Evolutionary conservation across 1,139 yeast genomes (phyloP), one percentile per base, ranked within the genome.

Genomic region (Suhomyces chickasaworum): DNA sequence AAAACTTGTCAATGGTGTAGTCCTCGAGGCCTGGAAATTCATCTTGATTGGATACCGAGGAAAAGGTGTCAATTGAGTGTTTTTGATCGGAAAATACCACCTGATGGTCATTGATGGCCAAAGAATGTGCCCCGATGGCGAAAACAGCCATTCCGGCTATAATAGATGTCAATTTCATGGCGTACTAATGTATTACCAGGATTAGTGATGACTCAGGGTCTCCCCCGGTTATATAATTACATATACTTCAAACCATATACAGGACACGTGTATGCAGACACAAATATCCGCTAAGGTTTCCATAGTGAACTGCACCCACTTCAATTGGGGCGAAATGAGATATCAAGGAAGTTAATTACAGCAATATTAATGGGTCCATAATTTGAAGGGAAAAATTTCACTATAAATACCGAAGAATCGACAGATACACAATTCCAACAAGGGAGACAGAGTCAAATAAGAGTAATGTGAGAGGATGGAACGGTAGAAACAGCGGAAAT

Each of bases 1-100:
- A 54, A 41, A 48, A 53, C 22, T 44, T 43, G 32, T 52, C 55
- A 7, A 54, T 44, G 5, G 38, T 50, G 44, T 33, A 51, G 48
- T 53, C 58, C 5, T 46, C 15, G 20, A 53, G 45, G 16, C 47
- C 48, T 12, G 37, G 13, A 27, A 42, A 45, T 13, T 36, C 39
- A 22, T 33, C 30, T 18, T 20, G 13, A 30, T 10, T 30, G 12
- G 25, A n/a, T n/a, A n/a, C 23, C 13, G 22, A 10, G 31, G 15
- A 20, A 12, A 22, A 10, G 8, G 15, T 9, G 21, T 27, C 31
- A 34, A 20, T 30, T 6, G 41, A 7, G 13, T 29, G 36, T 32
- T 15, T 7, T 8, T 30, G 8, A 27, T 31, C 39, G 23, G 45
- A 30, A 13, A 45, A 45, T 12, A 39, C 37, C 37, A 42, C 44